Conservation (phyloP, 495 filamentous ascomycete species). For the Penicillium soppii region DNA sequence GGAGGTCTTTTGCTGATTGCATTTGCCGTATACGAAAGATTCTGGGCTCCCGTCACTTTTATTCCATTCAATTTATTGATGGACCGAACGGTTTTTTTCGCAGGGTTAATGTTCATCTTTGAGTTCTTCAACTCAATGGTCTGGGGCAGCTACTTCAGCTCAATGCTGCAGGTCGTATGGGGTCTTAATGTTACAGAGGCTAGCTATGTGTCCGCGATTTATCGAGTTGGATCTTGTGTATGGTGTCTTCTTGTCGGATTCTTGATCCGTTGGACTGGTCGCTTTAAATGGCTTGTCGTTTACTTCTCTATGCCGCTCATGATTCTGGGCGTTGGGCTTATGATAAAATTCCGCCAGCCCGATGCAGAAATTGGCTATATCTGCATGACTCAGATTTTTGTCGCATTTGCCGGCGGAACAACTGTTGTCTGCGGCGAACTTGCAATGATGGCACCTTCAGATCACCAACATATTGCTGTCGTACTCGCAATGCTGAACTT, state of each 20-base stretch:
- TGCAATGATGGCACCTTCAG: constrained; percentile 60
- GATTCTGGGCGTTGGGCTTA: constrained; percentile 52
- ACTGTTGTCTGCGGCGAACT: constrained; percentile 60
- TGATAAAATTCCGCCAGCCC: constrained; percentile 63
- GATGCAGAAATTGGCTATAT: constrained; percentile 56
- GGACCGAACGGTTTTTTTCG: constrained; percentile 58
- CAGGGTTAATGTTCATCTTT: constrained; percentile 48
- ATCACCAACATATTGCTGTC: constrained; percentile 61
- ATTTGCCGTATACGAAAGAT: constrained; percentile 56
- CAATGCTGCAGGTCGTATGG: constrained; percentile 66
- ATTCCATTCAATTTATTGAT: constrained; percentile 53
- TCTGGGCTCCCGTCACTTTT: constrained; percentile 50
- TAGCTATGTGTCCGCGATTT: constrained; percentile 47
- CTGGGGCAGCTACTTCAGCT: constrained; percentile 50
- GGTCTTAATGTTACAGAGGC: constrained; percentile 50
- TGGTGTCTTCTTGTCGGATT: constrained; percentile 45
- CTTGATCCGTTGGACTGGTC: constrained; percentile 50
- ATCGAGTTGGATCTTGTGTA: constrained; percentile 44
- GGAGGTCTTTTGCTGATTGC: constrained; percentile 48
- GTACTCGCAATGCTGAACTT: constrained; percentile 59
- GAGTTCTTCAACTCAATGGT: constrained; percentile 48
- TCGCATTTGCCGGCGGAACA: constrained; percentile 57
- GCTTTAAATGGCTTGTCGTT: constrained; percentile 44
- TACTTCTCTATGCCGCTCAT: constrained; percentile 56
- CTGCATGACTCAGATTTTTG: constrained; percentile 69